Evolutionary conservation across 176 grass and related monocot species (phyloP), one percentile per base, ranked within the genome.

Genomic region (Avena insularis): DNA sequence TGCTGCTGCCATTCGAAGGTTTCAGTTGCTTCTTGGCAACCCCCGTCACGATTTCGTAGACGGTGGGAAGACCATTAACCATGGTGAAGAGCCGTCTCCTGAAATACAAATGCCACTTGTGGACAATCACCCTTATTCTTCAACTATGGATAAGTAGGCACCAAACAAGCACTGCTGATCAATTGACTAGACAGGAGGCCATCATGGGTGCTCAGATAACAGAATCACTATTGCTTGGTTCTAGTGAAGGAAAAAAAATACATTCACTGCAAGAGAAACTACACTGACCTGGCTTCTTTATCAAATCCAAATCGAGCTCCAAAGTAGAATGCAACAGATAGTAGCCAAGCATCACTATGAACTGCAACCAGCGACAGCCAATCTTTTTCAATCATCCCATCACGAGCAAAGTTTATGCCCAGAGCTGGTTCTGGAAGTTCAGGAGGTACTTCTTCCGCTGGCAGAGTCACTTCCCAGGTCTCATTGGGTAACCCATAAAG

Each of bases 371-470:
- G 85, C 17, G 75, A 83, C 53, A 97, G 25, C 95, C 95, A 97
- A 83, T 91, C 95, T 29, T 87, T 91, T 89, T 88, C 89, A 29
- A 71, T 67, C 95, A 97, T 97, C 79, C 91, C 93, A 83, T 95
- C 89, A 65, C 93, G 90, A 12, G 95, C 93, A 91, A 97, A 97
- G 86, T 97, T 97, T 83, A 97, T 97, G 70, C 95, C 95, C 20
- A 97, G 69, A 85, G 87, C 89, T 55, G 95, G 93, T 79, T 97
- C 95, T 46, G 95, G 95, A 87, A 97, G 89, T 89, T 95, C 91
- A 61, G 89, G 83, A 53, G 95, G 95, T 81, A 95, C 93, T 86
- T 97, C 95, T 66, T 93, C 91, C 20, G 92, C 89, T 78, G 95
- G 95, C 49, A 93, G 70, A 45, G 80, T 88, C 66, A 97, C 95